Conservation (phyloP, 2,329 filamentous ascomycete species). For the Neocatenulostroma microsporum region DNA sequence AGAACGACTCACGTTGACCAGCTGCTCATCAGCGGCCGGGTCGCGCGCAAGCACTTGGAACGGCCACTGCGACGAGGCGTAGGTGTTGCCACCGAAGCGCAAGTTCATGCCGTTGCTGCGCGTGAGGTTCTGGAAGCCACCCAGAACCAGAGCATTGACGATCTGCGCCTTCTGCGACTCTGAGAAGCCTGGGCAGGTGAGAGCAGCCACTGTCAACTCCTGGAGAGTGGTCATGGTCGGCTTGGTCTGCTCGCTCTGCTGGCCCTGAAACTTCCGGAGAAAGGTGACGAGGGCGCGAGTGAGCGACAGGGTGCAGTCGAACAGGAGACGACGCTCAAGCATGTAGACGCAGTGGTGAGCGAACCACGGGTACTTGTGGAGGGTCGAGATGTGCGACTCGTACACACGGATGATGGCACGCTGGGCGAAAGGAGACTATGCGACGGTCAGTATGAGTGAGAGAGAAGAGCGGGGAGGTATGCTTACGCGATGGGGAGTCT, state of each 20-base stretch:
- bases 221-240: conserved; percentile 23
- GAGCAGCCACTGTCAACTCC: conserved; percentile 25
- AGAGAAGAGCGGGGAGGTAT: no score
- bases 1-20: conserved; percentile 17
- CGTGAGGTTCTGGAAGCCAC: conserved; percentile 17
- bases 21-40: conserved; percentile 14
- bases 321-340: conserved; percentile 40
- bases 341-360: conserved; percentile 39
- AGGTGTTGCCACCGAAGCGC: conserved; percentile 18
- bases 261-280: conserved; percentile 12
- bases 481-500: conserved; percentile 44
- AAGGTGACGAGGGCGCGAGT: conserved; percentile 20
- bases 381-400: conserved; percentile 44
- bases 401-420: conserved; percentile 48
- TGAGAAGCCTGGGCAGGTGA: conserved; percentile 27
- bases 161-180: conserved; percentile 26
- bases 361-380: conserved; percentile 50
- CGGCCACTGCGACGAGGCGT: conserved; percentile 20
- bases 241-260: conserved; percentile 8
- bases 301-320: conserved; percentile 26
- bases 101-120: conserved; percentile 16
- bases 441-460: no score
- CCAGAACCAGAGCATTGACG: conserved; percentile 10
- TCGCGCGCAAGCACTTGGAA: conserved; percentile 23
- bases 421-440: conserved; percentile 41